Conservation (phyloP, 306 rosid species). For the Fragaria nilgerrensis region DNA sequence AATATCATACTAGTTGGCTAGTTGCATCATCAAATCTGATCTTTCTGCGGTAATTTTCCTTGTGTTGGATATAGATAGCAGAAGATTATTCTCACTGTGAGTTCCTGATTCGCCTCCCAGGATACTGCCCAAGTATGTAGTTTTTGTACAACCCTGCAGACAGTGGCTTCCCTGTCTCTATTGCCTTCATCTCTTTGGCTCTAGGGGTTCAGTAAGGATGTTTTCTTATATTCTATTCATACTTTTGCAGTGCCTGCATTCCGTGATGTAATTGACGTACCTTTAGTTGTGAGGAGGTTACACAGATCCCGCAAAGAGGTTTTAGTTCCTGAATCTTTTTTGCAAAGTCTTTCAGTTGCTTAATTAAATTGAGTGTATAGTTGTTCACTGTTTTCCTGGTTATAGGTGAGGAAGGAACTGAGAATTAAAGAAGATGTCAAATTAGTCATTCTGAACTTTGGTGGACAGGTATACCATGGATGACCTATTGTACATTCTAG, state of each 20-base stretch:
- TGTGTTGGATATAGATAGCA: conserved; percentile 58
- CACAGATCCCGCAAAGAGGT: conserved; percentile 91
- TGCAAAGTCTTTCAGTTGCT: conserved; percentile 22
- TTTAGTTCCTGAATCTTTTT: conserved; percentile 20
- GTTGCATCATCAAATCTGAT: conserved; percentile 1
- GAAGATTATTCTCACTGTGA: conserved; percentile 97
- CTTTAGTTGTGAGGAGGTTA: conserved; percentile 91
- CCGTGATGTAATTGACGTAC: conserved; percentile 87
- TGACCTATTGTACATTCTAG: neutral
- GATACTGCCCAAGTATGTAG: conserved; percentile 90
- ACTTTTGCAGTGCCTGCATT: conserved; percentile 83
- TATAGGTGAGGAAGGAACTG: conserved; percentile 86
- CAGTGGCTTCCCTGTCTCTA: conserved; percentile 11
- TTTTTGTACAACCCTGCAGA: conserved; percentile 9
- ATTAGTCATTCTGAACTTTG: conserved; percentile 88
- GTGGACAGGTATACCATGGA: conserved; percentile 75
- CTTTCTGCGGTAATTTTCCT: neutral
- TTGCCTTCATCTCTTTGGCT: neutral
- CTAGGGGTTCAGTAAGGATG: neutral
- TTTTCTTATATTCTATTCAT: conserved; percentile 15
- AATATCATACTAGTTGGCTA: neutral
- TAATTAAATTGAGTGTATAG: conserved; percentile 12
- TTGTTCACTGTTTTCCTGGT: conserved; percentile 20
- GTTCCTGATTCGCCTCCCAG: conserved; percentile 95
- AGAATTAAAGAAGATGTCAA: conserved; percentile 63